Base-by-base conservation (phyloP, 768 basidiomycete genomes). In the Lactifluus echinatus region DNA sequence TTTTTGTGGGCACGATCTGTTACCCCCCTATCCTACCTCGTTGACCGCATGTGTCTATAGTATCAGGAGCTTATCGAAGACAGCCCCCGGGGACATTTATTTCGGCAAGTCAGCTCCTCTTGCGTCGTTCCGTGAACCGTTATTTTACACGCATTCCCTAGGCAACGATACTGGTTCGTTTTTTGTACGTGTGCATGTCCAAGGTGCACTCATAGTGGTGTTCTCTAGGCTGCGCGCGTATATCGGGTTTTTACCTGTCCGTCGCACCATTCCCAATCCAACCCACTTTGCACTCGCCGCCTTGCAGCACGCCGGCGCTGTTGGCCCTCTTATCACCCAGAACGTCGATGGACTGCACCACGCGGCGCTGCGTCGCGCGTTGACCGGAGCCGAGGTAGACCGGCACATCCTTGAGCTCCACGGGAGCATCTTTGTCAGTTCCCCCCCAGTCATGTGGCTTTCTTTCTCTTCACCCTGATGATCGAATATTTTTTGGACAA, bases 341-440 rank as follows among this genome's bases (percentile, higher is more conserved):
- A 89, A 89, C 63, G 94, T 98, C n/a, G 95, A 98, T 66, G 93
- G 93, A 2, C 79, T 98, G 6, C 94, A 97, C 66, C 84, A 84
- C 50, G 91, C 89, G 71, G 89, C 91, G 8, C 70, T 88, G 19
- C 55, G 70, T 34, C 70, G 72, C 66, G 75, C 78, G 58, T 73
- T 69, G 71, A 71, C 66, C 59, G 71, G 68, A 51, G 66, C 66
- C n/a, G 66, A 63, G 21, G 66, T 72, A 69, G 48, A 71, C 61
- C 51, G 69, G 62, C 68, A 71, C 24, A 83, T 93, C 43, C 73
- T 96, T 23, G 91, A 95, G 67, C 78, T 97, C 8, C 93, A 97
- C 68, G 93, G 93, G 19, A 90, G 86, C 17, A 70, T 97, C 11
- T 88, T 90, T 70, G 90, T 91, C 61, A 52, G 76, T 69, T n/a